These are phyloP conservation scores for Microsporum ferrugineum DNA, from an alignment of 2,329 filamentous ascomycete genomes.

Conservation along the genomic window DNA sequence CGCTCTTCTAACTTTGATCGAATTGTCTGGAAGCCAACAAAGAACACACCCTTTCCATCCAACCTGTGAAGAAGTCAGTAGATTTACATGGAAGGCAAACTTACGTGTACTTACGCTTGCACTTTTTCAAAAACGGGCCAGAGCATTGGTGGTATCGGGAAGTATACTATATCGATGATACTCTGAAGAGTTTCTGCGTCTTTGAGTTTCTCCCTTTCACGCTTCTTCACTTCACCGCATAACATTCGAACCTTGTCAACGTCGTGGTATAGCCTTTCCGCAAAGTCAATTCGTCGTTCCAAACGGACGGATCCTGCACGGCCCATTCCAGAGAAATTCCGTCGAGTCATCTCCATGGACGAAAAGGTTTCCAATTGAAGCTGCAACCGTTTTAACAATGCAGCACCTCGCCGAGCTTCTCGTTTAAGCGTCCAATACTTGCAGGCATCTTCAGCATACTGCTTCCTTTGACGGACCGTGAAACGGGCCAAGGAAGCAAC, in stretches of 20 bases:
- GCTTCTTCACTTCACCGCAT: constrained; percentile 58
- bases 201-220: constrained; percentile 67
- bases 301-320: constrained; percentile 67
- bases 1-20: constrained; percentile 44
- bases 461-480: constrained; percentile 72
- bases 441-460: constrained; percentile 85
- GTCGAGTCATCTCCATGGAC: constrained; percentile 89
- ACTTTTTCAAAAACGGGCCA: constrained; percentile 70
- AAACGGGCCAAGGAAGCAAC: constrained; percentile 75
- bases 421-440: constrained; percentile 97
- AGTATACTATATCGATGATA: constrained; percentile 82
- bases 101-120: constrained; percentile 54
- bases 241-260: constrained; percentile 64
- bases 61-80: constrained; percentile 27
- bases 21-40: constrained; percentile 42
- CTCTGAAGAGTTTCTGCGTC: constrained; percentile 64
- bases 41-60: constrained; percentile 44
- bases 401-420: constrained; percentile 80
- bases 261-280: constrained; percentile 52
- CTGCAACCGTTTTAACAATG: constrained; percentile 83
- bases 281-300: constrained; percentile 76
- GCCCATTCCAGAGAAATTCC: constrained; percentile 94
- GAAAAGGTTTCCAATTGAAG: constrained; percentile 93
- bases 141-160: constrained; percentile 69
- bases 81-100: background rate